Evolutionary conservation across 1,139 yeast genomes (phyloP).

Genomic region (Arxiozyma heterogenica): DNA sequence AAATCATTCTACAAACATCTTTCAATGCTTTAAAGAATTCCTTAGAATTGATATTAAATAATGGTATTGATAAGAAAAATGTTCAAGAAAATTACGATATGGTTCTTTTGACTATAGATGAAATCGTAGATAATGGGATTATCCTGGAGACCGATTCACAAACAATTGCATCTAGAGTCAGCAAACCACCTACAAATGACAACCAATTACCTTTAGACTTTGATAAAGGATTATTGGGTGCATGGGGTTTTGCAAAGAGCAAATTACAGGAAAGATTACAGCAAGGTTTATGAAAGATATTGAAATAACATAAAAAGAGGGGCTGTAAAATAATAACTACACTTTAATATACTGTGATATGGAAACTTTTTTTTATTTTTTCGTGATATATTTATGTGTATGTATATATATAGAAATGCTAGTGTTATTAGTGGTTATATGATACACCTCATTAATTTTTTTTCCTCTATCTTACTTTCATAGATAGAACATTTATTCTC

Average conservation of each 20-base stretch:
- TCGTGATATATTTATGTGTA: background rate
- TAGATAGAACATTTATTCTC: background rate
- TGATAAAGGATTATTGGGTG: constrained; percentile 81
- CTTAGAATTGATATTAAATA: constrained; percentile 63
- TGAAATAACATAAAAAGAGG: background rate
- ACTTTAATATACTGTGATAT: background rate
- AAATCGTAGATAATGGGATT: constrained; percentile 84
- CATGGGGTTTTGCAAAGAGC: constrained; percentile 83
- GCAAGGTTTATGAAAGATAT: constrained; percentile 38
- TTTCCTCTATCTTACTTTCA: too few relatives aligned
- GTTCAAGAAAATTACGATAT: constrained; percentile 78
- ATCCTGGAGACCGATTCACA: constrained; percentile 84
- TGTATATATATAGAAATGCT: too few relatives aligned
- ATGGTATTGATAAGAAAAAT: constrained; percentile 69
- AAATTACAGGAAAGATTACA: constrained; percentile 80
- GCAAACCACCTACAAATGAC: constrained; percentile 67
- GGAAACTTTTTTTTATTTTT: too few relatives aligned
- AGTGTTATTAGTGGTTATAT: too few relatives aligned
- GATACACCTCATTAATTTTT: background rate
- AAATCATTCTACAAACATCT: constrained; percentile 68
- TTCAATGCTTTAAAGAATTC: constrained; percentile 75
- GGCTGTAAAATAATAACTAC: too few relatives aligned
- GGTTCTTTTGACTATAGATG: constrained; percentile 80
- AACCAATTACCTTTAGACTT: constrained; percentile 64
- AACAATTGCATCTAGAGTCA: constrained; percentile 80